These are phyloP conservation scores for Coniosporium tulheliwenetii DNA, from an alignment of 2,329 filamentous ascomycete species.

Conservation along the genomic window DNA sequence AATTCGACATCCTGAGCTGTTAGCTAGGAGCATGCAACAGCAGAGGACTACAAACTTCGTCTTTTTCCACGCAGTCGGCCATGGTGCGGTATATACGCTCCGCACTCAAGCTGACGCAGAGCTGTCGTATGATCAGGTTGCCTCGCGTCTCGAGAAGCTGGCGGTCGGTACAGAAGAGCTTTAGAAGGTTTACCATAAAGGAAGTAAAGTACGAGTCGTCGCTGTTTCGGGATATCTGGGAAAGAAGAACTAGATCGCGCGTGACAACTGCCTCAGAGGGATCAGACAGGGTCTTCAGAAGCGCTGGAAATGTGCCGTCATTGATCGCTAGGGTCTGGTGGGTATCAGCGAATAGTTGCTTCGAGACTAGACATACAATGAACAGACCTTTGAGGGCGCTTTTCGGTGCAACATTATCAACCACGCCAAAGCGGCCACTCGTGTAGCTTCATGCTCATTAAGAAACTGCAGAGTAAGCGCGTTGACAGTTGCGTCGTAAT, in stretches of 20 bases:
- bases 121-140: conserved; percentile 88
- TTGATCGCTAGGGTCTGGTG: conserved; percentile 62
- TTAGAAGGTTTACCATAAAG: conserved; percentile 93
- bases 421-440: conserved; percentile 88
- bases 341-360: neutral
- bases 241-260: conserved; percentile 80
- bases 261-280: conserved; percentile 92
- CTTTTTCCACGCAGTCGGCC: conserved; percentile 91
- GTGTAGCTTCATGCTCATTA: conserved; percentile 91
- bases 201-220: conserved; percentile 96
- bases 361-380: neutral
- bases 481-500: conserved; percentile 88
- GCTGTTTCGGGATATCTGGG: conserved; percentile 90
- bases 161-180: conserved; percentile 88
- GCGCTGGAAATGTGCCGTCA: conserved; percentile 87
- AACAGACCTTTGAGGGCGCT: conserved; percentile 66
- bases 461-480: conserved; percentile 86
- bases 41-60: conserved; percentile 40
- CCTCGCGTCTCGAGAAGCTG: conserved; percentile 81
- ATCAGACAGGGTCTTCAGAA: conserved; percentile 92
- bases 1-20: conserved; percentile 66
- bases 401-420: conserved; percentile 95
- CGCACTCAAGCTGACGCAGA: conserved; percentile 83
- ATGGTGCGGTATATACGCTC: conserved; percentile 92
- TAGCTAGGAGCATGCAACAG: neutral